These are phyloP conservation scores for Candida nanaspora DNA, from an alignment of 805 yeast genomes.

Conservation along the genomic window DNA sequence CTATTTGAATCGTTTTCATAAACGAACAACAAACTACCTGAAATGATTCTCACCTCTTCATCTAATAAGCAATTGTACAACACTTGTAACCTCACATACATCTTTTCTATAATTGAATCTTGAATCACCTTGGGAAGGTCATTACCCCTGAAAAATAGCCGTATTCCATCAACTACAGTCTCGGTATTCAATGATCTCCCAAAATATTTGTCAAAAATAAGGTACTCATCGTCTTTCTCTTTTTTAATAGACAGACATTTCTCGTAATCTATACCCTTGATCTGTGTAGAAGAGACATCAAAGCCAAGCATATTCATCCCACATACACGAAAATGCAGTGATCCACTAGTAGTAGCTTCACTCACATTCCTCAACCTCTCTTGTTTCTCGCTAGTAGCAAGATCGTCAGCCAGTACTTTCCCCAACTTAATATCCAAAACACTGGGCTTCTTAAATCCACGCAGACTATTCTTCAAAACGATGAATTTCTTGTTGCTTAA, in stretches of 20 bases:
- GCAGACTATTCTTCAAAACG: conserved; percentile 64
- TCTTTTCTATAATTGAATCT: conserved; percentile 34
- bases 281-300: conserved; percentile 12
- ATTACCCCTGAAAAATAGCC: conserved; percentile 35
- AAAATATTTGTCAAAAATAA: conserved; percentile 54
- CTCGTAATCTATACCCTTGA: conserved; percentile 6
- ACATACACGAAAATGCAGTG: conserved; percentile 69
- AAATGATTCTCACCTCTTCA: conserved; percentile 56
- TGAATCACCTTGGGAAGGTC: conserved; percentile 24
- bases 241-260: background rate
- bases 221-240: conserved; percentile 30
- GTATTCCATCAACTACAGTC: conserved; percentile 38
- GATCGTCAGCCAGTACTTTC: conserved; percentile 54
- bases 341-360: conserved; percentile 70
- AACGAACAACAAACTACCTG: conserved; percentile 67
- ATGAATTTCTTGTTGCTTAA: conserved; percentile 31
- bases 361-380: conserved; percentile 59
- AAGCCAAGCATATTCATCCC: conserved; percentile 60
- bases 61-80: conserved; percentile 58
- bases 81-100: conserved; percentile 53
- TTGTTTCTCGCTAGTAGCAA: conserved; percentile 51
- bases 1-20: conserved; percentile 59
- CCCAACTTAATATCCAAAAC: conserved; percentile 86
- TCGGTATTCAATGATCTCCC: conserved; percentile 54
- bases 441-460: conserved; percentile 59